phyloP scores from a whole-genome alignment of 2,329 filamentous ascomycete genomes.

The Talaromyces sp. region DNA sequence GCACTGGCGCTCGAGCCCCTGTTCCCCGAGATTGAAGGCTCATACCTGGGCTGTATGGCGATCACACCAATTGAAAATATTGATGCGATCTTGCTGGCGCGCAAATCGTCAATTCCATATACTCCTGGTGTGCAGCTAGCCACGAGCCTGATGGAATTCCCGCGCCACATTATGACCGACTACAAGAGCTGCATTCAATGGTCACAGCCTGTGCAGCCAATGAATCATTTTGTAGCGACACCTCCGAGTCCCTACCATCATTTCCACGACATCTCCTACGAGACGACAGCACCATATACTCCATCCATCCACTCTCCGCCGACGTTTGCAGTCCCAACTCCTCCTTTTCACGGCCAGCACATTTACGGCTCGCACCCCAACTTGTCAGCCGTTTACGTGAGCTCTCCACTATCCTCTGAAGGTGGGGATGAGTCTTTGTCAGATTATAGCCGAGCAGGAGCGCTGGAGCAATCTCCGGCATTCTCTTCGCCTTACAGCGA shows the following conservation, averaged over 20 bases:
- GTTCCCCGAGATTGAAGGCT: conserved; percentile 84
- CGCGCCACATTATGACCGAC: conserved; percentile 62
- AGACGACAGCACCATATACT: conserved; percentile 34
- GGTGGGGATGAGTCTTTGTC: conserved; percentile 27
- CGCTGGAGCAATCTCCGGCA: conserved; percentile 29
- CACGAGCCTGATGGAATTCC: conserved; percentile 65
- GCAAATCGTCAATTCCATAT: conserved; percentile 57
- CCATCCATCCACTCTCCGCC: conserved; percentile 38
- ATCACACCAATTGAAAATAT: conserved; percentile 83
- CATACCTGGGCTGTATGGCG: conserved; percentile 78
- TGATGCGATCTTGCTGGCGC: conserved; percentile 64
- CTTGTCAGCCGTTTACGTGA: conserved; percentile 29
- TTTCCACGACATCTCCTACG: conserved; percentile 31
- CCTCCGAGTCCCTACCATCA: conserved; percentile 31
- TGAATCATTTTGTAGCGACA: conserved; percentile 33
- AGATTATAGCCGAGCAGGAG: conserved; percentile 24
- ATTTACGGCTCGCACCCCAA: conserved; percentile 29
- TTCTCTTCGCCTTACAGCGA: conserved; percentile 34
- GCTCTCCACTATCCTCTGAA: conserved; percentile 32
- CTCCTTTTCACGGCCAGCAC: conserved; percentile 30
- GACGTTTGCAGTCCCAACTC: conserved; percentile 31
- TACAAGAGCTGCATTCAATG: conserved; percentile 68
- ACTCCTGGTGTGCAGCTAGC: conserved; percentile 58
- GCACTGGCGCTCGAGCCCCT: conserved; percentile 83
- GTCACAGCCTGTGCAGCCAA: conserved; percentile 29